Base-by-base conservation (phyloP, 2,329 filamentous ascomycete genomes). In the Herpotrichia juniperi region DNA sequence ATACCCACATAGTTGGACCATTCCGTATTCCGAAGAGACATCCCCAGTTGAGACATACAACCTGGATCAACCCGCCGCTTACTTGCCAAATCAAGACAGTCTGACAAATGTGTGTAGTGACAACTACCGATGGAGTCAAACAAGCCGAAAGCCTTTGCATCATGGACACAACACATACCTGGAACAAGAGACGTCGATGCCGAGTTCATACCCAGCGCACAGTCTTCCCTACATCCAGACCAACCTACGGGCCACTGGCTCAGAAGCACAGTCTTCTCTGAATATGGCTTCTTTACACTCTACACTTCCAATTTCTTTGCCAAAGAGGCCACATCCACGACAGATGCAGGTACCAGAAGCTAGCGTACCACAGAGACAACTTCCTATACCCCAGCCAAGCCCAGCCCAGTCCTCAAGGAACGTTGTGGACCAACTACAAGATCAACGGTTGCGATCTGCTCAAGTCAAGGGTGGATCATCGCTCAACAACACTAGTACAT, bases 361-460 rank as follows among this genome's bases (percentile, higher is more conserved):
- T 14, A 24, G 55, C 26, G 49, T 50, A 19, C 64, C 67, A 10
- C 65, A 59, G 39, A 61, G 70, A 42, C 68, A 66, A 22, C 56
- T 73, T 4, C 71, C 71, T 7, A 57, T 69, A 10, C 71, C 69
- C n/a, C 67, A 66, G 28, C 62, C 68, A 9, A 68, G 58, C 22
- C 59, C 59, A 8, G 57, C 61, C 11, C 65, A 64, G 26, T 53
- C 54, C 3, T 56, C 63, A 3, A 59, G 65, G 6, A 67, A 69
- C 46, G 53, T 47, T 17, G 61, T 71, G 3, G 71, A 73, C 42
- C 62, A 67, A 31, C 25, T 71, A 19, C 70, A 72, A 57, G 66
- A 66, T 34, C 64, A 61, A 48, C 62, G 64, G 11, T 57, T 74
- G 24, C 64, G 66, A 25, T 62, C 64, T 34, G 54, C 52, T 28